These are phyloP conservation scores for Botryotinia convoluta DNA, from an alignment of 2,329 filamentous ascomycete genomes.

Conservation along the genomic window DNA sequence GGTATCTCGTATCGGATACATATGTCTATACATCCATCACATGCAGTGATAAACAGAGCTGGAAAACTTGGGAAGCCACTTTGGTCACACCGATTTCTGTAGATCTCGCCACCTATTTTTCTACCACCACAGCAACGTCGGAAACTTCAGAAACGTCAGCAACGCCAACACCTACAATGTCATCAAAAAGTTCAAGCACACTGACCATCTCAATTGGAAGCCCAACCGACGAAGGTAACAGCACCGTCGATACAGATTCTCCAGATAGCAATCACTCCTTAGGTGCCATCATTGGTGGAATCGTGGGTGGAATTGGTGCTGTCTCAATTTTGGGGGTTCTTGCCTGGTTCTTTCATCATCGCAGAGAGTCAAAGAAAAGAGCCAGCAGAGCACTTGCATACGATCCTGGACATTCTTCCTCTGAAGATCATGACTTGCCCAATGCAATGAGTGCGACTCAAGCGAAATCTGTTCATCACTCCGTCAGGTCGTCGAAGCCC, in stretches of 20 bases:
- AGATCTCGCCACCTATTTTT: neutral
- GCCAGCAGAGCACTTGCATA: conserved; percentile 13
- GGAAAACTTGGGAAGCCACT: neutral
- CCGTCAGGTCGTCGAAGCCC: neutral
- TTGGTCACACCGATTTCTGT: neutral
- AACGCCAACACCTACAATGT: neutral
- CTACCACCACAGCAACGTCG: neutral
- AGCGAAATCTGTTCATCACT: neutral
- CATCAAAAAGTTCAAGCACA: neutral
- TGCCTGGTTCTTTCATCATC: neutral
- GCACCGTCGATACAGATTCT: neutral
- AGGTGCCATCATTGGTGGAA: conserved; percentile 1
- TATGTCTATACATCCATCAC: conserved; percentile 1
- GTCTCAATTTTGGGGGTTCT: neutral
- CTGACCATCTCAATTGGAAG: neutral
- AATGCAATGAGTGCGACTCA: neutral
- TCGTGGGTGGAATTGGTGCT: neutral
- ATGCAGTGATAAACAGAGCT: conserved; percentile 3
- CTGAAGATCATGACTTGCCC: neutral
- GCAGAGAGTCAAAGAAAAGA: neutral
- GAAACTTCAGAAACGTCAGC: neutral
- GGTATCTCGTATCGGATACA: conserved; percentile 5
- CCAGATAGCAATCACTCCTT: neutral
- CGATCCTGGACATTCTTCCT: neutral
- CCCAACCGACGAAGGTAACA: neutral